Conservation (phyloP, 495 filamentous ascomycete genomes). For the Sabuloglossum arenarium region DNA sequence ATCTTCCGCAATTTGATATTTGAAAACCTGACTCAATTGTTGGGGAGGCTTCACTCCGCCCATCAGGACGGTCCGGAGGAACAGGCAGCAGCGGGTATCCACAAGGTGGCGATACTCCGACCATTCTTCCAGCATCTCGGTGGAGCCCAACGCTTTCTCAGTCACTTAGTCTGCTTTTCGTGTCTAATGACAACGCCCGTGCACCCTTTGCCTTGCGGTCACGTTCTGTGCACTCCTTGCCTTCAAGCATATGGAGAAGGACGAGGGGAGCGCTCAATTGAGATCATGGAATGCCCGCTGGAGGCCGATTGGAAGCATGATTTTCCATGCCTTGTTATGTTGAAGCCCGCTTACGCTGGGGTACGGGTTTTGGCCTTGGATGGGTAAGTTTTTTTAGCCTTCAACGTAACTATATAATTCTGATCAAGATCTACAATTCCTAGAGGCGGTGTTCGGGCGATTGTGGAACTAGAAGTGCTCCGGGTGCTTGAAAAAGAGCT, state of each 20-base stretch:
- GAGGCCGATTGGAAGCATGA: not conserved
- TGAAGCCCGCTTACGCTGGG: slow-evolving; percentile 25
- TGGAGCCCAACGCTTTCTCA: slow-evolving; percentile 9
- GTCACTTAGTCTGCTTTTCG: slow-evolving; percentile 29
- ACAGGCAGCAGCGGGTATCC: slow-evolving; percentile 13
- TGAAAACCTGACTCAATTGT: slow-evolving; percentile 6
- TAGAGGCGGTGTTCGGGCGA: slow-evolving; percentile 28
- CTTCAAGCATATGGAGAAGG: slow-evolving; percentile 13
- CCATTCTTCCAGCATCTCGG: slow-evolving; percentile 15
- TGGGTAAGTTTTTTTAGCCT: slow-evolving; percentile 19
- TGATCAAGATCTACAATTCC: not conserved
- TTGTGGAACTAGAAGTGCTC: slow-evolving; percentile 27
- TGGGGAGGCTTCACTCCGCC: not conserved
- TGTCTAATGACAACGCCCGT: slow-evolving; percentile 31
- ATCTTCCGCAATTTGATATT: slow-evolving; percentile 16
- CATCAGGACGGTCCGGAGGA: not conserved
- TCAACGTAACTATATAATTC: not conserved
- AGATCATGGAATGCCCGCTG: not conserved
- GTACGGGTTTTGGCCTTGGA: slow-evolving; percentile 34
- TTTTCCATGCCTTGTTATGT: slow-evolving; percentile 19
- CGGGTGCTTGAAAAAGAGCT: slow-evolving; percentile 20
- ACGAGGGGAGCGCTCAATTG: not conserved
- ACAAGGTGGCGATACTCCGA: slow-evolving; percentile 14
- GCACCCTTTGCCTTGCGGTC: slow-evolving; percentile 33
- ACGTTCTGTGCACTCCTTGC: slow-evolving; percentile 32